Conservation (phyloP, 768 basidiomycete species). For the Suillus weaverae region DNA sequence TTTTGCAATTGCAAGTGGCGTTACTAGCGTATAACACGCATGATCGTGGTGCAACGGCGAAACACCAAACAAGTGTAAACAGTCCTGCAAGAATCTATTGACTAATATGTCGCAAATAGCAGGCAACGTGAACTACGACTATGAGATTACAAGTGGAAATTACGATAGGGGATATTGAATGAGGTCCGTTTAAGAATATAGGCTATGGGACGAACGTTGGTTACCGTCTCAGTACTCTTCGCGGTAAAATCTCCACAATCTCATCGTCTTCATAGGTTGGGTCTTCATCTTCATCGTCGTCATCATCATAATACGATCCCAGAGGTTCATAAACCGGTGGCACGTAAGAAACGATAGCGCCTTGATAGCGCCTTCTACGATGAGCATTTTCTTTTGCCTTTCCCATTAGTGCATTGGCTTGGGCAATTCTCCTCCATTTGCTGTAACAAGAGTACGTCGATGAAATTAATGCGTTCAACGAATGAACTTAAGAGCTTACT, state of each 20-base stretch:
- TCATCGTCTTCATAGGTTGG: conserved; percentile 12
- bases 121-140: neutral
- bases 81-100: neutral
- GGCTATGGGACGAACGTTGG: neutral
- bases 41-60: neutral
- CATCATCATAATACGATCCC: conserved; percentile 6
- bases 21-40: no score
- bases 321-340: neutral
- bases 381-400: conserved; percentile 18
- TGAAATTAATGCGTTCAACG: neutral
- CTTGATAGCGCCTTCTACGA: conserved; percentile 4
- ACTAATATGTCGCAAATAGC: neutral
- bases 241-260: neutral
- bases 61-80: neutral
- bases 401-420: conserved; percentile 19
- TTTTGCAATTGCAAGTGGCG: neutral
- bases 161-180: neutral
- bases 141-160: neutral
- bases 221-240: neutral
- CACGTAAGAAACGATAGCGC: neutral
- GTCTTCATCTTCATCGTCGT: conserved; percentile 7
- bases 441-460: conserved; percentile 9
- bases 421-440: conserved; percentile 30
- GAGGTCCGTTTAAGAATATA: neutral
- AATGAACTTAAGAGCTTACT: conserved; percentile 40